These are phyloP conservation scores for Elongisporangium prolatum DNA, from an alignment of 352 stramenopile genomes.

Conservation along the genomic window DNA sequence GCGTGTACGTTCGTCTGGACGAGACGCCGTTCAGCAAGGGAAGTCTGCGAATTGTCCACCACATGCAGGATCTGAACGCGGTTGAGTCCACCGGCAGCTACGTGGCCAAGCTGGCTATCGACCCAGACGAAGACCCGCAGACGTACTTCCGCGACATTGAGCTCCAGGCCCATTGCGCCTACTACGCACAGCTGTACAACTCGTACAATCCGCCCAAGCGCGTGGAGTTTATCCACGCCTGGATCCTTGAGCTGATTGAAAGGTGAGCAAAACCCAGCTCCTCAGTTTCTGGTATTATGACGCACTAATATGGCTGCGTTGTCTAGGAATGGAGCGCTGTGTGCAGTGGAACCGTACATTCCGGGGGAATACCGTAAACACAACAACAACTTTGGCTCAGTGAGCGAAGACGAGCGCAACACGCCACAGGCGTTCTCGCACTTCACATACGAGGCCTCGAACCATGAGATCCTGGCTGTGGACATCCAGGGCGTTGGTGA, in stretches of 20 bases:
- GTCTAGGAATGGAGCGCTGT: slow-evolving; percentile 49
- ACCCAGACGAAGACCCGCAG: slow-evolving; percentile 82
- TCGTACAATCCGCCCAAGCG: slow-evolving; percentile 79
- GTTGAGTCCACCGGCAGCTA: slow-evolving; percentile 40
- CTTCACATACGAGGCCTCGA: slow-evolving; percentile 92
- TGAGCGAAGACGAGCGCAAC: slow-evolving; percentile 82
- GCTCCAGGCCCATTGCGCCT: slow-evolving; percentile 79
- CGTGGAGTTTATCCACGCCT: slow-evolving; percentile 79
- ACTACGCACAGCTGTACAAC: slow-evolving; percentile 85
- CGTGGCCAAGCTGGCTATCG: slow-evolving; percentile 84
- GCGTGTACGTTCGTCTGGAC: slow-evolving; percentile 72
- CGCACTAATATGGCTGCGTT: background rate
- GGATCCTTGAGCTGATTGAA: slow-evolving; percentile 78
- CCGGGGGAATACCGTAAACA: slow-evolving; percentile 83
- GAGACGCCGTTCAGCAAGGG: slow-evolving; percentile 81
- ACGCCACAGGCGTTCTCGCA: slow-evolving; percentile 91
- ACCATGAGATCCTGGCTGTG: slow-evolving; percentile 90
- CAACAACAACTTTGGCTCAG: slow-evolving; percentile 87
- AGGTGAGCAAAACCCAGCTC: slow-evolving; percentile 16
- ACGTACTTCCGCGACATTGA: slow-evolving; percentile 89
- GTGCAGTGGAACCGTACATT: slow-evolving; percentile 80
- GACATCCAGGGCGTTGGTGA: slow-evolving; percentile 95
- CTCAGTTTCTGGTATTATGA: background rate
- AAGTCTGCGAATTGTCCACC: slow-evolving; percentile 76
- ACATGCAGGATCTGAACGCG: slow-evolving; percentile 61